Conservation (phyloP, 306 rosid species). For the Quercus wislizeni region DNA sequence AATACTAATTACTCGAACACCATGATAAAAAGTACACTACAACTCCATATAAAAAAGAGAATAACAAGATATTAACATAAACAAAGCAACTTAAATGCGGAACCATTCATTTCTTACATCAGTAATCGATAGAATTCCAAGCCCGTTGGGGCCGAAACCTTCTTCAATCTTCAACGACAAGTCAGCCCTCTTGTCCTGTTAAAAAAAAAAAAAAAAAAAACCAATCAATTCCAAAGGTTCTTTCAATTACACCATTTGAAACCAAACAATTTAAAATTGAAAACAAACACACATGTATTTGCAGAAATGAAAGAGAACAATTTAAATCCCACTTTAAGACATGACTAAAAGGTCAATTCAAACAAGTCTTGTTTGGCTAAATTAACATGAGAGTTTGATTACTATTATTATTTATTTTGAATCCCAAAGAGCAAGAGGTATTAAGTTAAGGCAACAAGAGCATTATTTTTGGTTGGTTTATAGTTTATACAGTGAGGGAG, state of each 20-base stretch:
- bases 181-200: conserved; percentile 63
- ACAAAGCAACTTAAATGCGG: conserved; percentile 5
- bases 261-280: background rate
- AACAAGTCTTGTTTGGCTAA: background rate
- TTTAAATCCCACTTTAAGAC: background rate
- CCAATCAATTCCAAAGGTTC: background rate
- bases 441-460: background rate
- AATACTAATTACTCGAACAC: background rate
- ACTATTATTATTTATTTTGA: background rate
- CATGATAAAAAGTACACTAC: no score
- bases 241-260: background rate
- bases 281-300: background rate
- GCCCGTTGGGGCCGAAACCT: conserved; percentile 78
- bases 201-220: background rate
- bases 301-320: background rate
- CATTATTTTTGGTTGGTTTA: background rate
- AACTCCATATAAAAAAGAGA: background rate
- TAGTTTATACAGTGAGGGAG: background rate
- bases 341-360: background rate
- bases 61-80: background rate
- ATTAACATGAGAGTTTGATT: background rate
- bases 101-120: conserved; percentile 44
- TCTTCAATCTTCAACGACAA: conserved; percentile 74
- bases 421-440: background rate
- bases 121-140: conserved; percentile 73